Evolutionary conservation across 305 asterid species (phyloP), one percentile per base, ranked within the genome.

Genomic region (Stenogyne calaminthoides): DNA sequence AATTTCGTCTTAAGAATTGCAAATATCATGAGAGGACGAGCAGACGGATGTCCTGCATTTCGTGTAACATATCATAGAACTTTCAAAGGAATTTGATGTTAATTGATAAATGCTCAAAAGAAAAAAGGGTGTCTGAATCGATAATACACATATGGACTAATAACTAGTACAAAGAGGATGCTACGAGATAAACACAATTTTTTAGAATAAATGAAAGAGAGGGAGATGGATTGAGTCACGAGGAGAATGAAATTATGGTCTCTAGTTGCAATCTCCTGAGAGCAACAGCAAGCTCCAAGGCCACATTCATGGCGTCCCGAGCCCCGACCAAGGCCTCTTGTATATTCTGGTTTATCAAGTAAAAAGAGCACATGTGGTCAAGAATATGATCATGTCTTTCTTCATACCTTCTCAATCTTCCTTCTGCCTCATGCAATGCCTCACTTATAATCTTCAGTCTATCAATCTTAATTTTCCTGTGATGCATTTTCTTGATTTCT

Each of bases 301-400:
- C 87, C 34, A 81, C 83, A 16, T 72, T 61, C 89, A 83, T 78
- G 69, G 86, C 78, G 12, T 77, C 64, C 20, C 83, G 70, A 3
- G 91, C 94, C 14, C 77, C 78, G 3, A 42, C 39, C 70, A 88
- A 40, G 4, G 89, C 82, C 9, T 84, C 84, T 39, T 81, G 76
- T 44, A 80, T 14, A 37, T 73, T 76, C 46, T 69, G 85, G 56
- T 70, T 88, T 1, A 83, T 59, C 60, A 86, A 15, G 77, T 83
- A 86, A 70, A 76, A 60, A 16, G 89, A 83, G 72, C 88, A 80
- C 5, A 84, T 73, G 46, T 84, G 83, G 16, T 40, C 64, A n/a
- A 88, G 83, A 54, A 88, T 72, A n/a, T 32, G 63, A 27, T 83
- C 91, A 8, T 88, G 89, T 49, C 91, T 80, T 67, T 84, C 85